A percentile compares a stretch with the other conserved stretches of the same genome.
Conservation (phyloP, 306 rosid genomes). For the Sicyos baderoa region DNA sequence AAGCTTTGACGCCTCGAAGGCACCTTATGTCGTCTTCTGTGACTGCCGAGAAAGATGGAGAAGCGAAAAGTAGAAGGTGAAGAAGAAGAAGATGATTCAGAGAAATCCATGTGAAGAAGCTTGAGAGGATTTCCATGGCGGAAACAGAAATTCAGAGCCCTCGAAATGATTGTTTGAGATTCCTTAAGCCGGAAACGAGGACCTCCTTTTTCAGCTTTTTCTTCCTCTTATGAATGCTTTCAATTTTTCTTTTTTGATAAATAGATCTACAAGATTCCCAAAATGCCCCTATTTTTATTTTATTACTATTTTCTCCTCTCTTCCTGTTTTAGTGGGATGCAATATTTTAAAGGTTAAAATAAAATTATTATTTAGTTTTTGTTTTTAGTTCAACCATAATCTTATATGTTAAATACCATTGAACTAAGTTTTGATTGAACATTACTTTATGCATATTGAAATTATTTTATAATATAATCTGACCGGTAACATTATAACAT, state of each 20-base stretch:
- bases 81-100: background rate
- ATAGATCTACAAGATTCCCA: background rate
- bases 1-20: constrained; percentile 37
- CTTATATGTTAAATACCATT: no score
- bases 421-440: no score
- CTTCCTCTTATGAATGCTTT: background rate
- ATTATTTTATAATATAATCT: no score
- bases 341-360: no score
- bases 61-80: background rate
- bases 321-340: no score
- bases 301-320: background rate
- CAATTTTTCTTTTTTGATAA: background rate
- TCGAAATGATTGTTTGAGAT: constrained; percentile 9
- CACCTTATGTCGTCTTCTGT: constrained; percentile 51
- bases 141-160: background rate
- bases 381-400: no score
- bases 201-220: background rate
- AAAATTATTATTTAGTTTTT: no score
- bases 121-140: constrained; percentile 14
- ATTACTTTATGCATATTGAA: no score
- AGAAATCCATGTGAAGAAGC: constrained; percentile 5
- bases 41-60: constrained; percentile 23
- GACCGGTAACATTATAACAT: no score
- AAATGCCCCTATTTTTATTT: background rate
- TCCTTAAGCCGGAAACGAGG: background rate